Evolutionary conservation across 139 green algal genomes (phyloP).

Genomic region (Gonium pectorale): DNA sequence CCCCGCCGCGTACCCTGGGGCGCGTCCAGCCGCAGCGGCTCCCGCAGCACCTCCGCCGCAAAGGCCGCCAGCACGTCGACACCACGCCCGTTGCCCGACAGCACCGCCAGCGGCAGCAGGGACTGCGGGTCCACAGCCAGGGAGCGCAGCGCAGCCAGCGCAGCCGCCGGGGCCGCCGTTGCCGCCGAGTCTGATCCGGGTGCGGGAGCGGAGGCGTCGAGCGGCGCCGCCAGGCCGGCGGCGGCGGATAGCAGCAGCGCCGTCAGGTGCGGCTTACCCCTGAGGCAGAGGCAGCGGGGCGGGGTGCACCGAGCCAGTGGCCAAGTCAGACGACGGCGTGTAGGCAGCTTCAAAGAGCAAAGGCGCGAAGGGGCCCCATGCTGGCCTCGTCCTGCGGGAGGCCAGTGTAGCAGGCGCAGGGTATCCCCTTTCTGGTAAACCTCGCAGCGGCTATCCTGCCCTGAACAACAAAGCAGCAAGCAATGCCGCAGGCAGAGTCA

Average conservation of each 20-base stretch:
- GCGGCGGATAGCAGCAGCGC: conserved; percentile 11
- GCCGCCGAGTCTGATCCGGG: neutral
- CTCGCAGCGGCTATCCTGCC: too few relatives aligned
- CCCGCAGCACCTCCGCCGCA: neutral
- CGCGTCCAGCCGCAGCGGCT: conserved; percentile 14
- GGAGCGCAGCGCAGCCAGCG: neutral
- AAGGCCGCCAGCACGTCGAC: conserved; percentile 9
- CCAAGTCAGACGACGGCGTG: neutral
- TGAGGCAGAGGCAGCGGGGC: neutral
- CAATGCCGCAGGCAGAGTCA: too few relatives aligned
- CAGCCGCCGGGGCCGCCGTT: neutral
- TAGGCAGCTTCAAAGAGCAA: too few relatives aligned
- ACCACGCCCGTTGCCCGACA: neutral
- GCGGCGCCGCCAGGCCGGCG: neutral
- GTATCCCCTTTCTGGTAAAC: too few relatives aligned
- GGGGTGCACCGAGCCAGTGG: too few relatives aligned
- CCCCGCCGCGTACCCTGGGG: neutral
- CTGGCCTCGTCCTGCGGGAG: too few relatives aligned
- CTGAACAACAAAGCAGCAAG: too few relatives aligned
- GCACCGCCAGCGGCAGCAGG: conserved; percentile 39
- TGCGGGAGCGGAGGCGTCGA: neutral
- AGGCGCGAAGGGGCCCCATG: too few relatives aligned
- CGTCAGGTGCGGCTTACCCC: neutral
- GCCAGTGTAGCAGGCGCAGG: too few relatives aligned
- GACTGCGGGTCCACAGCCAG: conserved; percentile 7